phyloP scores from a whole-genome alignment of 2,329 filamentous ascomycete species.

The Trichoderma sp. region DNA sequence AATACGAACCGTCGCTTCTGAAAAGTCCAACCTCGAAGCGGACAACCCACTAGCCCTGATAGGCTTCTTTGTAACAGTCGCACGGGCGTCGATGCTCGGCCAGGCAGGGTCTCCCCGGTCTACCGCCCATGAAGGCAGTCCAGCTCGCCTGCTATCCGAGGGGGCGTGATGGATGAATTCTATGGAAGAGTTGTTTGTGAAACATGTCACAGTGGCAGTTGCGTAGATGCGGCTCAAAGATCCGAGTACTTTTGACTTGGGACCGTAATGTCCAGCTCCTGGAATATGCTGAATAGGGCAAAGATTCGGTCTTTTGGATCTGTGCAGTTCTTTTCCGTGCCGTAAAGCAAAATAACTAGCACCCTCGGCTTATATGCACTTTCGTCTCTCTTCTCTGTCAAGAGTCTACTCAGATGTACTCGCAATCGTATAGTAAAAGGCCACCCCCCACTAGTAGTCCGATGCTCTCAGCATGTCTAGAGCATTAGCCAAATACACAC shows the following conservation, averaged over 20 bases:
- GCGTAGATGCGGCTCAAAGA: slow-evolving; percentile 13
- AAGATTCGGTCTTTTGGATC: slow-evolving; percentile 4
- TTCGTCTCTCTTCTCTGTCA: background rate
- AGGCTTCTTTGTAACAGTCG: background rate
- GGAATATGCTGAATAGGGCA: background rate
- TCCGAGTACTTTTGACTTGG: background rate
- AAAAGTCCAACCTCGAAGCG: background rate
- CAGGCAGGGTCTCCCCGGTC: slow-evolving; percentile 1
- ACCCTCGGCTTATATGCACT: background rate
- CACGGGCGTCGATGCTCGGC: background rate
- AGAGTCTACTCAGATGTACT: background rate
- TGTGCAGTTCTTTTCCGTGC: background rate
- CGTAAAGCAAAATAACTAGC: background rate
- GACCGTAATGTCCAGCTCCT: background rate
- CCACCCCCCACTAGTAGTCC: background rate
- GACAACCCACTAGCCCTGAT: background rate
- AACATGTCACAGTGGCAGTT: slow-evolving; percentile 4
- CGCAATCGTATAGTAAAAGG: background rate
- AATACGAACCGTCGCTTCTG: slow-evolving; percentile 11
- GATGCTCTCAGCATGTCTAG: slow-evolving; percentile 1
- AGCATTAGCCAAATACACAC: background rate
- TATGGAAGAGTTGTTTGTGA: background rate
- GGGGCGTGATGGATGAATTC: background rate
- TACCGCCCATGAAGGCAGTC: background rate
- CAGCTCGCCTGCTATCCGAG: background rate